These are phyloP conservation scores for Phytophthora chlamydospora DNA, from an alignment of 352 stramenopile species.

Conservation along the genomic window DNA sequence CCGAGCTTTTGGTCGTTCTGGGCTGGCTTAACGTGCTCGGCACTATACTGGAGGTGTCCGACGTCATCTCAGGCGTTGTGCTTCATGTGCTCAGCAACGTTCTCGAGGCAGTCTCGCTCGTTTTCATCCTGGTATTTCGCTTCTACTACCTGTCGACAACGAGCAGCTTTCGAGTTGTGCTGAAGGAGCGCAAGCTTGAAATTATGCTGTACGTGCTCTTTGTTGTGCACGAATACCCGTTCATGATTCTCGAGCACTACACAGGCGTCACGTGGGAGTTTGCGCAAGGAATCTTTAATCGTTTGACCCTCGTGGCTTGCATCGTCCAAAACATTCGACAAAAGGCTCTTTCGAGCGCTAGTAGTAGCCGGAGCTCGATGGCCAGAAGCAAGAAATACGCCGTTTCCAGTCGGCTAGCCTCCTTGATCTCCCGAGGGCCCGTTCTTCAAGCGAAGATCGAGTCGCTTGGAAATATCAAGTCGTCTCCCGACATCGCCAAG, in stretches of 20 bases:
- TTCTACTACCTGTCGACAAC: conserved; percentile 31
- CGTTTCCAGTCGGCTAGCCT: neutral
- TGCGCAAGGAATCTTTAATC: conserved; percentile 22
- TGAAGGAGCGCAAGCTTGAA: conserved; percentile 18
- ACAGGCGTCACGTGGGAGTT: conserved; percentile 24
- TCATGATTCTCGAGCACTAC: conserved; percentile 13
- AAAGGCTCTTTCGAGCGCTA: conserved; percentile 10
- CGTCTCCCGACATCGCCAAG: neutral
- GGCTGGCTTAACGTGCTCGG: neutral
- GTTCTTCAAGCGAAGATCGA: neutral
- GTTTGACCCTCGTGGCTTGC: conserved; percentile 17
- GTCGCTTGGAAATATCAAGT: neutral
- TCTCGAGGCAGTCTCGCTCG: conserved; percentile 19
- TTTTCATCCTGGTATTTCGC: conserved; percentile 25
- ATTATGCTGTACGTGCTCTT: conserved; percentile 20
- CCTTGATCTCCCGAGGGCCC: neutral
- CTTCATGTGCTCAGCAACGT: conserved; percentile 15
- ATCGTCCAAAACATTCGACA: conserved; percentile 23
- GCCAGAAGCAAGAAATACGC: neutral
- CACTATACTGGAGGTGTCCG: conserved; percentile 2
- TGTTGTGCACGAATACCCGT: conserved; percentile 23
- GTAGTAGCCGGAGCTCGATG: neutral
- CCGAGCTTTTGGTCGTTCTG: conserved; percentile 21
- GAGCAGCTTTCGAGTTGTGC: conserved; percentile 3
- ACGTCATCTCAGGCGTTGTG: neutral